Evolutionary conservation across 495 filamentous ascomycete genomes (phyloP).

Genomic region (Lasiosphaeria ovina): DNA sequence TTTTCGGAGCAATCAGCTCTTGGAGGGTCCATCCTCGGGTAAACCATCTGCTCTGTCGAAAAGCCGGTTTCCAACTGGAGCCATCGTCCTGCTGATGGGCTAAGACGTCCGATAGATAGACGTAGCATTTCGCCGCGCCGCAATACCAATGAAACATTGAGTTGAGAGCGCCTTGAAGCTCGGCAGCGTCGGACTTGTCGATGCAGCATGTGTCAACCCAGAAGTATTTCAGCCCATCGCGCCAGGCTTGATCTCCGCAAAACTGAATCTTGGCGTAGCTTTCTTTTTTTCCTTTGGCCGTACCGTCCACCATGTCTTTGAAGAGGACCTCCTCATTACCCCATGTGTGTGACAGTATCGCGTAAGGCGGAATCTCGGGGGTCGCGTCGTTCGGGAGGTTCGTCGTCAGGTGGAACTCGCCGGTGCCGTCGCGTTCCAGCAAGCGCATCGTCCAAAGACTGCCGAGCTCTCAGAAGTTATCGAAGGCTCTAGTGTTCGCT

Average conservation of each 20-base stretch:
- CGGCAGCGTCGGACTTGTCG: neutral
- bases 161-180: conserved; percentile 3
- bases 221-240: conserved; percentile 4
- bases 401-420: conserved; percentile 3
- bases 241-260: conserved; percentile 7
- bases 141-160: conserved; percentile 4
- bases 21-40: conserved; percentile 7
- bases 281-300: conserved; percentile 1
- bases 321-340: conserved; percentile 5
- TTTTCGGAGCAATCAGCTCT: conserved; percentile 10
- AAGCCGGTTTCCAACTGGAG: neutral
- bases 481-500: conserved; percentile 2
- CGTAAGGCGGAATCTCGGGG: conserved; percentile 5
- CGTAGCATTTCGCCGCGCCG: neutral
- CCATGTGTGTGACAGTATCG: conserved; percentile 10
- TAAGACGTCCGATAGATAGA: neutral
- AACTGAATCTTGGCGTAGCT: conserved; percentile 5
- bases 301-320: conserved; percentile 4
- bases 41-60: conserved; percentile 3
- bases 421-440: conserved; percentile 5
- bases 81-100: neutral
- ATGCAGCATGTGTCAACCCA: conserved; percentile 9
- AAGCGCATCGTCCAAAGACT: conserved; percentile 3
- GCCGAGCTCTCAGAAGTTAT: conserved; percentile 8
- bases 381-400: conserved; percentile 5